Evolutionary conservation across 2,329 filamentous ascomycete genomes (phyloP), one percentile per base, ranked within the genome.

Genomic region (Fusarium sacchari): DNA sequence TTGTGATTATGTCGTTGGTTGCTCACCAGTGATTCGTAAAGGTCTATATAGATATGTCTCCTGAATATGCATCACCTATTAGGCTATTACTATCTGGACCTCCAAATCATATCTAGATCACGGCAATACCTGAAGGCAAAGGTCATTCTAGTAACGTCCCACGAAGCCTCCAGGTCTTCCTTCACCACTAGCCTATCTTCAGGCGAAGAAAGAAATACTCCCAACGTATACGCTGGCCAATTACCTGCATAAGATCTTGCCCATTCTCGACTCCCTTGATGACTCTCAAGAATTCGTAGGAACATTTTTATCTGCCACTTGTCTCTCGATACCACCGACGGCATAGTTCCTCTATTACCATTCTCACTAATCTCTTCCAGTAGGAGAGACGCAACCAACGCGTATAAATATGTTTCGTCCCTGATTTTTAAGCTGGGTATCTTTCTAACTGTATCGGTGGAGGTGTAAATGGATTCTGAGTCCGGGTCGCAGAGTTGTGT

Each of bases 161-260:
- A 78, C 6, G 69, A 52, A 5, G 57, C 49, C 15, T 69, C 55
- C 9, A 79, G 50, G 8, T 76, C 76, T 22, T 44, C 42, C 7
- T 68, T 71, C 7, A 78, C 32, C 7, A 73, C 13, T 4, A 68
- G 22, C 10, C 57, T 59, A 40, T 77, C 72, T 24, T 74, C 66
- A 7, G 59, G 22, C 0, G 50, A 37, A 5, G 49, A 62, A 30
- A 77, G 34, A 64, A 71, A 74, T 56, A 61, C 66, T 5, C 49
- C 80, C 53, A 59, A 69, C 20, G 67, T 74, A 56, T 78, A 78
- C 2, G 74, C 68, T 8, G 76, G 72, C 67, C 76, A 79, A n/a
- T 73, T 75, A 0, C 78, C 76, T 2, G 80, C 74, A 24, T 76
- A 82, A 34, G 78, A 79, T 2, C 59, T 72, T 5, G 74, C 66